Base-by-base conservation (phyloP, 805 yeast genomes). In the Candida fluviatilis region DNA sequence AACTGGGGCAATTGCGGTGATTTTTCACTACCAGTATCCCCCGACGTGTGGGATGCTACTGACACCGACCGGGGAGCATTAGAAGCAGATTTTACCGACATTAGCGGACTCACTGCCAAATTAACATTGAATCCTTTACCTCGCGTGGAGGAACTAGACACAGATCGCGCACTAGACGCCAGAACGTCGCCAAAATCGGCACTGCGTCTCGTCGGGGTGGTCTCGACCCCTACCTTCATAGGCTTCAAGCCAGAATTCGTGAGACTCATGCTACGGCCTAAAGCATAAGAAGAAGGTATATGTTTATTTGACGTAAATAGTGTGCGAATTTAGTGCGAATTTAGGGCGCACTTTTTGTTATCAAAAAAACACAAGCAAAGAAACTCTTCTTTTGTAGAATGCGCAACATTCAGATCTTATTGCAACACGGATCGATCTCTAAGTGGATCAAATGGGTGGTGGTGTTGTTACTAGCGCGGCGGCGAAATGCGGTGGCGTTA, bases 1-100 rank as follows among this genome's bases (percentile, higher is more conserved):
- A n/a, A n/a, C 56, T 91, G 98, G 0, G 99, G 98, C 34, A 91
- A 80, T 65, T 91, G 99, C 0, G 98, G 93, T 3, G 98, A 90
- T 57, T 91, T 91, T 68, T 98, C 98, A 6, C 96, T 86, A 61
- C 99, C 98, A 0, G 99, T 93, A 55, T 91, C 98, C 61, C 98
- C 98, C 24, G 33, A 5, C 24, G 18, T 15, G 26, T 23, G 23
- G 35, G 19, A 4, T 25, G 24, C 13, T 13, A 17, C 5, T 13
- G 32, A 31, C 10, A 15, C 19, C 26, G 13, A 19, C 23, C 6
- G 5, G 16, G n/a, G 10, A 31, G 5, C 3, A 12, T 17, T 21
- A 6, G 24, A 6, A 6, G 24, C 8, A 6, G 29, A 12, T 5
- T 26, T 26, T 8, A 5, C 6, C 13, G 18, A 3, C 4, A 47